Conservation (phyloP, 768 basidiomycete species). For the Lepiota brunneoincarnata region DNA sequence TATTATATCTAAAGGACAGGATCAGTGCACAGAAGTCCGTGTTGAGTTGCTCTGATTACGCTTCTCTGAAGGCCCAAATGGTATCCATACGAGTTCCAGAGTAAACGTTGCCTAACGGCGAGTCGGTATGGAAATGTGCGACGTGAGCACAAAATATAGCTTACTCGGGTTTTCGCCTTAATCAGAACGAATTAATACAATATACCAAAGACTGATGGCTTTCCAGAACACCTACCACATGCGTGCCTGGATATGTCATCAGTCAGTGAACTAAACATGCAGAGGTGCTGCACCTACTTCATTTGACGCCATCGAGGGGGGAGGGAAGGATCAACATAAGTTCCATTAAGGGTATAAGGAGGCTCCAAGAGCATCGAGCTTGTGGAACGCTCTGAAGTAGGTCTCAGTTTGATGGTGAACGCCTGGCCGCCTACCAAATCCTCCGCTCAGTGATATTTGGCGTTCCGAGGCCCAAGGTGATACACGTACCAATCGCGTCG, state of each 20-base stretch:
- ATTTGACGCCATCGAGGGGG: slow-evolving; percentile 67
- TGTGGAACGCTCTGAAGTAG: slow-evolving; percentile 67
- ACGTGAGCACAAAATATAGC: slow-evolving; percentile 15
- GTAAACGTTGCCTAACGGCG: slow-evolving; percentile 39
- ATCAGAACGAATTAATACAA: neutral
- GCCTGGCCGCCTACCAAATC: slow-evolving; percentile 65
- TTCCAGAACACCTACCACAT: slow-evolving; percentile 34
- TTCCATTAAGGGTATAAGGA: slow-evolving; percentile 48
- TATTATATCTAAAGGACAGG: slow-evolving; percentile 46
- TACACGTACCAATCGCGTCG: slow-evolving; percentile 49
- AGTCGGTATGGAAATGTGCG: slow-evolving; percentile 2
- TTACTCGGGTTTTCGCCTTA: slow-evolving; percentile 57
- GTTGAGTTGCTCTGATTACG: slow-evolving; percentile 27
- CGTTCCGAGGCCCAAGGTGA: neutral
- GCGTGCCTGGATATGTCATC: slow-evolving; percentile 35
- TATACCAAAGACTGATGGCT: neutral
- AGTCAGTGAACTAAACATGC: neutral
- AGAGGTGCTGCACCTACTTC: slow-evolving; percentile 43
- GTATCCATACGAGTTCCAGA: slow-evolving; percentile 59
- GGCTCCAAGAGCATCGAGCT: slow-evolving; percentile 79
- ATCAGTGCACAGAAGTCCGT: slow-evolving; percentile 2
- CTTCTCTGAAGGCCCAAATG: slow-evolving; percentile 61
- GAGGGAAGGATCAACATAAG: slow-evolving; percentile 33
- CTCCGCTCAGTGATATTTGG: neutral
- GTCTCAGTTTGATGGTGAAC: slow-evolving; percentile 77